phyloP scores from a whole-genome alignment of 192 early-diverging fungal species.

The Dissophora ornata region DNA sequence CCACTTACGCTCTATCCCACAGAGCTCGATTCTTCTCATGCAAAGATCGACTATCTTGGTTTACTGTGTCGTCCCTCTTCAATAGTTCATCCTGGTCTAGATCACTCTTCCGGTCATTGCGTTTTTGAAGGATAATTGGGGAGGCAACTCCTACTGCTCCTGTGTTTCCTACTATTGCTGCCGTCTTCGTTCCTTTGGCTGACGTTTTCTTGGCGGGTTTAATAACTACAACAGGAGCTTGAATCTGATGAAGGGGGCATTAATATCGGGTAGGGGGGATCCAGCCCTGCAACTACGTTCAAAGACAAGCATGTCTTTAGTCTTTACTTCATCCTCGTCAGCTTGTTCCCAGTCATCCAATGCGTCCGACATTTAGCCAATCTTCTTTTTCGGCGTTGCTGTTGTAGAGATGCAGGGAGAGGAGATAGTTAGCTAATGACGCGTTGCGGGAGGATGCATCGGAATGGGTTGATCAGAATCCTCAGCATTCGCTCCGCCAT shows the following conservation, averaged over 20 bases:
- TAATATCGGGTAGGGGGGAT: background rate
- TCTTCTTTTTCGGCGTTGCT: no score
- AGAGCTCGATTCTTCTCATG: slow-evolving; percentile 34
- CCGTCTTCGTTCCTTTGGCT: background rate
- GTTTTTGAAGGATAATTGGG: slow-evolving; percentile 11
- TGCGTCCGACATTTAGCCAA: slow-evolving; percentile 49
- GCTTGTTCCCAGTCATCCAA: slow-evolving; percentile 49
- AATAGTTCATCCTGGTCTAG: background rate
- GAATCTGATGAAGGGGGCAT: background rate
- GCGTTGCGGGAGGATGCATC: no score
- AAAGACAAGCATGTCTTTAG: background rate
- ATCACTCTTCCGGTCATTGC: background rate
- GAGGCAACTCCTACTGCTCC: background rate
- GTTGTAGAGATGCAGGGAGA: background rate
- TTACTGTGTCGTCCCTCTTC: background rate
- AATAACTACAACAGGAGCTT: slow-evolving; percentile 1
- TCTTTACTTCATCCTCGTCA: slow-evolving; percentile 16
- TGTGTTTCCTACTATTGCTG: background rate
- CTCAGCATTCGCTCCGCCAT: no score
- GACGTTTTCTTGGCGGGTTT: background rate
- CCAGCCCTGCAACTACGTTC: no score
- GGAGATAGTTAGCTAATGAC: no score
- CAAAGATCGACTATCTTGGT: slow-evolving; percentile 2
- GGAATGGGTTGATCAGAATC: no score
- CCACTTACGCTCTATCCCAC: slow-evolving; percentile 43